Percentiles rank a stretch among this genome's conserved stretches.
These are phyloP conservation scores for Colletotrichum lentis DNA, from an alignment of 2,329 filamentous ascomycete genomes.

Conservation along the genomic window DNA sequence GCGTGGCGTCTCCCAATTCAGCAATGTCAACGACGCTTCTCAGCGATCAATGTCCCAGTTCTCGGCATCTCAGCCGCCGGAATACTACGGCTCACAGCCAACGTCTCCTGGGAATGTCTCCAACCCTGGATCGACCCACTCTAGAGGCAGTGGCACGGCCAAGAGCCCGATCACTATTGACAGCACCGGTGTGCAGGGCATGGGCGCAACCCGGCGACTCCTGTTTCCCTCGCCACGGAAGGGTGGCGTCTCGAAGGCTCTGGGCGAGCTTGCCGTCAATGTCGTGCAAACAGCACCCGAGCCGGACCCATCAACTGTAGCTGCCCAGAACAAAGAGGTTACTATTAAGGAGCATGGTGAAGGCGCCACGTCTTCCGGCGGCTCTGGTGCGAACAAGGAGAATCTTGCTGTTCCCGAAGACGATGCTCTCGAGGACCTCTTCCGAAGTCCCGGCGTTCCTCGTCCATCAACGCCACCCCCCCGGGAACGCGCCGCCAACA, in stretches of 20 bases:
- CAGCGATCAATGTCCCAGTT: constrained; percentile 19
- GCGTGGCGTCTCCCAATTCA: constrained; percentile 32
- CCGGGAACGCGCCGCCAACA: constrained; percentile 55
- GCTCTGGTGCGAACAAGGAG: constrained; percentile 54
- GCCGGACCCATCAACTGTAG: constrained; percentile 44
- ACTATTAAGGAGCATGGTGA: constrained; percentile 53
- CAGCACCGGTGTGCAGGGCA: constrained; percentile 57
- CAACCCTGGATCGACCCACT: constrained; percentile 59
- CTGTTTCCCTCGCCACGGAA: constrained; percentile 81
- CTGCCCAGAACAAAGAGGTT: constrained; percentile 47
- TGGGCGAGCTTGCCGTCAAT: constrained; percentile 66
- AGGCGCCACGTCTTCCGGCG: not conserved
- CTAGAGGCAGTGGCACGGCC: constrained; percentile 63
- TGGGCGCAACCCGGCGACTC: constrained; percentile 70
- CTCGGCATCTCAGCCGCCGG: constrained; percentile 21
- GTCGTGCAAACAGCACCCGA: constrained; percentile 53
- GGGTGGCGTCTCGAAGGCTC: constrained; percentile 67
- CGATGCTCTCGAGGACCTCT: constrained; percentile 67
- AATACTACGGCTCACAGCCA: constrained; percentile 17
- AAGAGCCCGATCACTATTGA: constrained; percentile 65
- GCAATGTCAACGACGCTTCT: constrained; percentile 30
- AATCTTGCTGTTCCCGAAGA: constrained; percentile 60
- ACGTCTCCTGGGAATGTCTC: constrained; percentile 42
- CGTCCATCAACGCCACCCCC: constrained; percentile 64
- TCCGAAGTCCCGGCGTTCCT: constrained; percentile 63